Conservation (phyloP, 108 stramenopile species). For the Conticribra guillardii region DNA sequence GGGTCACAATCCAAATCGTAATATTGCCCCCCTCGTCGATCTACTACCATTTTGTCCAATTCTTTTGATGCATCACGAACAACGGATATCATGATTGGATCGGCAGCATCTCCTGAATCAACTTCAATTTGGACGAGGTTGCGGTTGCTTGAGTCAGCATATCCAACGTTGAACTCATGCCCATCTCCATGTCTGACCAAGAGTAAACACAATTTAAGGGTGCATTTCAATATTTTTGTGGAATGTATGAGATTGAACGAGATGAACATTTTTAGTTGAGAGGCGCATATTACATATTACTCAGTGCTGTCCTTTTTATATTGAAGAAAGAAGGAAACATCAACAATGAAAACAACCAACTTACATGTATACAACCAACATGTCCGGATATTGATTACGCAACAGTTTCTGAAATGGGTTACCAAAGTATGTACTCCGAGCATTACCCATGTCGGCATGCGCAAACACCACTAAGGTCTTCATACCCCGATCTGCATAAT, state of each 20-base stretch:
- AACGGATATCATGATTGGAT: constrained; percentile 41
- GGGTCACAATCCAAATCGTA: constrained; percentile 14
- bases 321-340: background rate
- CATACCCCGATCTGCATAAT: constrained; percentile 24
- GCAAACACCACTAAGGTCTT: constrained; percentile 38
- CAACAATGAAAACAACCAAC: background rate
- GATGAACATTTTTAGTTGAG: too few relatives aligned
- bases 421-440: constrained; percentile 29
- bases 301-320: too few relatives aligned
- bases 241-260: background rate
- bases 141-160: constrained; percentile 18
- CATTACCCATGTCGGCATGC: constrained; percentile 24
- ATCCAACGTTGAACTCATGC: constrained; percentile 16
- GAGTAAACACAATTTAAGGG: background rate
- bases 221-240: background rate
- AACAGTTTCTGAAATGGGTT: constrained; percentile 28
- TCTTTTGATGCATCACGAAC: constrained; percentile 5
- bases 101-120: constrained; percentile 25
- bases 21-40: constrained; percentile 34
- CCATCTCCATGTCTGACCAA: constrained; percentile 32
- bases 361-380: constrained; percentile 28
- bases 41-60: constrained; percentile 12
- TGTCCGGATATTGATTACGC: constrained; percentile 16
- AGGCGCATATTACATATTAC: too few relatives aligned
- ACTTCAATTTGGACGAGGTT: constrained; percentile 23